These are phyloP conservation scores for Ilex paraguariensis DNA, from an alignment of 305 asterid species.

Conservation along the genomic window DNA sequence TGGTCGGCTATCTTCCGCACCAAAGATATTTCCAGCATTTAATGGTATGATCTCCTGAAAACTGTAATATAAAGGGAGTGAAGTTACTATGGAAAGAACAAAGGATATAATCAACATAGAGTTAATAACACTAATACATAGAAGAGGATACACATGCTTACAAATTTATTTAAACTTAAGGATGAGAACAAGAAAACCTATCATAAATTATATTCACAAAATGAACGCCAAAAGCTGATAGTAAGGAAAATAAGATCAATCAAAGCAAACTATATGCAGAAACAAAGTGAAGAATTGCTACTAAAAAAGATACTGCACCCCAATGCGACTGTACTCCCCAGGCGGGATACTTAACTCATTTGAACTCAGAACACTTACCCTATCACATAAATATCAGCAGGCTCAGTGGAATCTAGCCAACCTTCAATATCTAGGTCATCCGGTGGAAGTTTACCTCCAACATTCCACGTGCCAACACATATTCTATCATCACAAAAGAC, in stretches of 20 bases:
- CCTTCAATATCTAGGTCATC: conserved; percentile 71
- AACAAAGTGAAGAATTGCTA: no score
- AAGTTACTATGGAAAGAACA: neutral
- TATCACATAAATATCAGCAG: conserved; percentile 84
- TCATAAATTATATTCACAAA: neutral
- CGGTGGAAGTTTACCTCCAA: conserved; percentile 61
- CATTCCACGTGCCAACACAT: conserved; percentile 77
- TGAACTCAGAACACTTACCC: conserved; percentile 47
- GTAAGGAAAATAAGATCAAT: neutral
- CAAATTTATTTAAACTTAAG: neutral
- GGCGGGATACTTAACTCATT: neutral
- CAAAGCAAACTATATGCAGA: neutral
- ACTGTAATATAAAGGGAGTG: conserved; percentile 26
- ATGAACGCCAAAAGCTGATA: neutral
- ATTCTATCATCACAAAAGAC: conserved; percentile 35
- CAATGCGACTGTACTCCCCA: neutral
- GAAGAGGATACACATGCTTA: conserved; percentile 8
- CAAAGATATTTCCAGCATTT: conserved; percentile 92
- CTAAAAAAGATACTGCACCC: no score
- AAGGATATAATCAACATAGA: no score
- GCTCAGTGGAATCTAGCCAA: conserved; percentile 67
- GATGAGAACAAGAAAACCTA: neutral
- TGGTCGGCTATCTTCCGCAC: conserved; percentile 87
- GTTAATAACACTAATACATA: neutral
- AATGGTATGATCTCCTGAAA: conserved; percentile 96